Base-by-base conservation (phyloP, 768 basidiomycete species). In the Pisolithus tinctorius region DNA sequence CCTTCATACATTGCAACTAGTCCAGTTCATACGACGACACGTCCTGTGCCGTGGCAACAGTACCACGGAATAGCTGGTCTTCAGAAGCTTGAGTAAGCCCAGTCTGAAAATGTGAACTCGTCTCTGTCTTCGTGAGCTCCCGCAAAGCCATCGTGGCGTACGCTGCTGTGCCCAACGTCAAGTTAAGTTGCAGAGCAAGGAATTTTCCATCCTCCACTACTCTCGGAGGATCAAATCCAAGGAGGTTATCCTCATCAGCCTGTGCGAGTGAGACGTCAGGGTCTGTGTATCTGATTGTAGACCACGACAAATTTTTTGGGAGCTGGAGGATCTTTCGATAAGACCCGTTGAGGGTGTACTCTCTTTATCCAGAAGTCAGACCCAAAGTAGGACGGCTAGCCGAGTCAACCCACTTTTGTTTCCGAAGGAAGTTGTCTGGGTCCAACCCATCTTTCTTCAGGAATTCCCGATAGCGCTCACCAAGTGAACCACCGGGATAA, bases 91-190 rank as follows among this genome's bases (percentile, higher is more conserved):
- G 77, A 11, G 91, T 93, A 54, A 93, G 74, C 57, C 73, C 72
- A n/a, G 78, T 87, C 64, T 96, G 94, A 70, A 83, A 85, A 60
- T 93, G 92, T 38, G 92, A 86, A 64, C 91, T 93, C 17, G 94
- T 97, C 62, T 97, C 93, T 31, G 87, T 90, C 72, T 95, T 98
- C 13, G 93, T 93, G 41, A 96, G 82, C 70, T 96, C 93, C 39
- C 93, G 82, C 58, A 99, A 67, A 4, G 94, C 95, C 96, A 99
- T 99, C 2, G 96, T 99, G 2, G 96, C 96, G 68, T 97, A 99
- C 4, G 92, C 86, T 0, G 92, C 88, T 6, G 92, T 91, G 13
- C 89, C 92, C 14, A 99, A 78, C n/a, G 77, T 81, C 49, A 97
- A 69, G 37, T 83, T 71, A 54, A 99, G 81, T 62, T 94, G 93